Conservation (phyloP, 768 basidiomycete genomes). For the Leccinum truebloodii region DNA sequence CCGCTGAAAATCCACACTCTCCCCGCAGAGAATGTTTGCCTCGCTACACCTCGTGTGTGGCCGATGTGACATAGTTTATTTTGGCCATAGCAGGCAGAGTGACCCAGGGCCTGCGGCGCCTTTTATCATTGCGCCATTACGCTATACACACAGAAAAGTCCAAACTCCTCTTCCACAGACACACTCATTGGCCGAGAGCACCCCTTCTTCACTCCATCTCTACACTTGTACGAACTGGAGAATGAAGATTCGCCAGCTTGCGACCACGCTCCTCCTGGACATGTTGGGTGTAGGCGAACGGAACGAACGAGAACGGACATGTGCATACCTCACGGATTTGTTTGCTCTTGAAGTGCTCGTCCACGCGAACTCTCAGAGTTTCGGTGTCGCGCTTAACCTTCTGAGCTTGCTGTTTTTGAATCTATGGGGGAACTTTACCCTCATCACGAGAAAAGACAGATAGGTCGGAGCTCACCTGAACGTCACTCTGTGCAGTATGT, state of each 20-base stretch:
- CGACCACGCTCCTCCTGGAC: slow-evolving; percentile 22
- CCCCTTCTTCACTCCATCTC: not conserved
- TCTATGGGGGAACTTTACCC: slow-evolving; percentile 10
- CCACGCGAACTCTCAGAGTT: slow-evolving; percentile 19
- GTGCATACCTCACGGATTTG: slow-evolving; percentile 25
- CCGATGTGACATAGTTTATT: too few species aligned
- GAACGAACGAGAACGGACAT: not conserved
- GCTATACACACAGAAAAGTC: not conserved
- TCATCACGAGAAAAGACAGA: not conserved
- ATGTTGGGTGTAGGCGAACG: not conserved
- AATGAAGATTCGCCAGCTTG: slow-evolving; percentile 16
- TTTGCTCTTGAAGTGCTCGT: slow-evolving; percentile 23
- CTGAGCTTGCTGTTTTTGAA: slow-evolving; percentile 26
- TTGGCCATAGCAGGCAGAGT: too few species aligned
- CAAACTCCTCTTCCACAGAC: too few species aligned
- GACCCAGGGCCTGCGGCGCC: too few species aligned
- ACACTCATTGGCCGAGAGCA: not conserved
- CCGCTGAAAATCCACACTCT: not conserved
- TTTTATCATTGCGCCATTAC: not conserved
- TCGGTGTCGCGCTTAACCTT: slow-evolving; percentile 22
- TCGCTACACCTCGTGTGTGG: not conserved
- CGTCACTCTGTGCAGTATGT: slow-evolving; percentile 43
- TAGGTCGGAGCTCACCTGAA: slow-evolving; percentile 37
- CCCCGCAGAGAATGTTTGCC: not conserved
- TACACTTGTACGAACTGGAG: not conserved